Conservation (phyloP, 1,284 basidiomycete genomes). For the Boletus semigastroideus region DNA sequence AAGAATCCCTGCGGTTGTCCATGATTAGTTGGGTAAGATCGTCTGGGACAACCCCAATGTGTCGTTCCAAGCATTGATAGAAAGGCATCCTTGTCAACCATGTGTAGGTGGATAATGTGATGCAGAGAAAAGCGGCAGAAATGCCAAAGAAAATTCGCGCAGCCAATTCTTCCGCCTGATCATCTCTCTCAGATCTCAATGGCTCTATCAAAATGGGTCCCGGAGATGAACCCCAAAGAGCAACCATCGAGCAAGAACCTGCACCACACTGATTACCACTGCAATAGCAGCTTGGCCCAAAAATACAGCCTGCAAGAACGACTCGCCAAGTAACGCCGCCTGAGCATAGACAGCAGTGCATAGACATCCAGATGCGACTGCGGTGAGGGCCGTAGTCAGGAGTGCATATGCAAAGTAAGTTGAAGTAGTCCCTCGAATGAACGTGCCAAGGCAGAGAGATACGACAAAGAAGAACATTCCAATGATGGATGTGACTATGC, state of each 20-base stretch:
- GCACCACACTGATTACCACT: neutral
- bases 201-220: neutral
- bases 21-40: neutral
- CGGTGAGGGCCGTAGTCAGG: neutral
- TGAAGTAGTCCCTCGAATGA: neutral
- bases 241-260: neutral
- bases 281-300: neutral
- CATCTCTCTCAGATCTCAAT: neutral
- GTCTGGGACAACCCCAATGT: neutral
- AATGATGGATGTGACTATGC: neutral
- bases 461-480: neutral
- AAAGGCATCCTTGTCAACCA: neutral
- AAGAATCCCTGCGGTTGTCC: neutral
- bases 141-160: neutral
- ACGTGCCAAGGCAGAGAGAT: neutral
- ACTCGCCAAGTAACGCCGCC: neutral
- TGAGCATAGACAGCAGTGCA: neutral
- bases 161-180: neutral
- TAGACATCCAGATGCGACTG: neutral
- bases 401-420: neutral
- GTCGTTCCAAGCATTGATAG: neutral
- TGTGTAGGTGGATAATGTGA: neutral
- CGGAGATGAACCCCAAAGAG: neutral
- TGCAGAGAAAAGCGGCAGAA: neutral
- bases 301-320: neutral